A percentile compares a stretch with the other conserved stretches of the same genome.
phyloP scores from a whole-genome alignment of 1,284 basidiomycete species.

The Cutaneotrichosporon cutaneum region DNA sequence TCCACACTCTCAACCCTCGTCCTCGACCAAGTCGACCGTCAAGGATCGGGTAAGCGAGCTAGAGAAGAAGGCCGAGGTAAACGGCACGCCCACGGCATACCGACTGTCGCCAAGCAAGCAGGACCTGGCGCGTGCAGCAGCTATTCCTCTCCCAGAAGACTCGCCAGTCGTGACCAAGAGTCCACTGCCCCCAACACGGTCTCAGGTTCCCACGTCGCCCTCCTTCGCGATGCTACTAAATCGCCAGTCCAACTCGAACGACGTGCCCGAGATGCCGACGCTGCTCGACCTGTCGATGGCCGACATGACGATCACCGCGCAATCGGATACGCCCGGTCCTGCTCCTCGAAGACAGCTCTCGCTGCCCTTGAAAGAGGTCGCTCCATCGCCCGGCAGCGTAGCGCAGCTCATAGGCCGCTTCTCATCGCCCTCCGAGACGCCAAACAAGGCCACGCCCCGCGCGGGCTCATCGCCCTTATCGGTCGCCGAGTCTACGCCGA shows the following conservation, averaged over 20 bases:
- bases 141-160: slow-evolving; percentile 16
- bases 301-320: neutral
- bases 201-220: slow-evolving; percentile 13
- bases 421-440: neutral
- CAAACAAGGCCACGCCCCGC: neutral
- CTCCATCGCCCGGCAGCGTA: slow-evolving; percentile 9
- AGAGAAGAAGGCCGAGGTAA: slow-evolving; percentile 3
- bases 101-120: slow-evolving; percentile 5
- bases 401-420: slow-evolving; percentile 13
- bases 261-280: neutral
- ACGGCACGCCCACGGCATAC: neutral
- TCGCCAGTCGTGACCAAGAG: neutral
- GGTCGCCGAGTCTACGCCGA: neutral
- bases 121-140: slow-evolving; percentile 16
- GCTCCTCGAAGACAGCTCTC: slow-evolving; percentile 6
- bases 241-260: neutral
- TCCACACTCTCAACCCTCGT: neutral
- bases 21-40: slow-evolving; percentile 2
- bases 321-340: neutral
- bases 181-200: neutral
- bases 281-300: slow-evolving; percentile 19
- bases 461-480: neutral
- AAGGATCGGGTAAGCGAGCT: slow-evolving; percentile 11
- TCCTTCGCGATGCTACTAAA: slow-evolving; percentile 18
- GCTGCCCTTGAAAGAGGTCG: slow-evolving; percentile 6